A percentile compares a stretch with the other conserved stretches of the same genome.
Evolutionary conservation across 2,329 filamentous ascomycete genomes (phyloP).

Genomic region (Pestalotiopsis sp.): DNA sequence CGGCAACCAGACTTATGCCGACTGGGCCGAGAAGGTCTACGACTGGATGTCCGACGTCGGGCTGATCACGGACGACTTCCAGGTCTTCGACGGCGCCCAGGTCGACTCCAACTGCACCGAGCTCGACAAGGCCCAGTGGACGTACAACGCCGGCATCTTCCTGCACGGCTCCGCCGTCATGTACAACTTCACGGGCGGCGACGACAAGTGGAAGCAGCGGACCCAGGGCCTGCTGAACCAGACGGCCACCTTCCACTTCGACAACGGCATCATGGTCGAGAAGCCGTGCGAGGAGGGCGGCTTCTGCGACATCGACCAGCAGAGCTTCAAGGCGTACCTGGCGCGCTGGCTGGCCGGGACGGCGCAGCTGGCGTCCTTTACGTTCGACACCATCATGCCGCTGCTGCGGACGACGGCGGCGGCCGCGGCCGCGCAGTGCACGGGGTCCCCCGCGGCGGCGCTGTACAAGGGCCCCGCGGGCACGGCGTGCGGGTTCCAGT

Average conservation of each 20-base stretch:
- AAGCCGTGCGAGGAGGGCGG: constrained; percentile 62
- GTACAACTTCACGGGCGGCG: constrained; percentile 59
- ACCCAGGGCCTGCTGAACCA: constrained; percentile 57
- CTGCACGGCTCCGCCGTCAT: constrained; percentile 62
- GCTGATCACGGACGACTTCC: constrained; percentile 13
- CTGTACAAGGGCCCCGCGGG: constrained; percentile 53
- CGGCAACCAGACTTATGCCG: constrained; percentile 60
- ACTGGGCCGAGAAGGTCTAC: constrained; percentile 60
- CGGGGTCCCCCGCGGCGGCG: constrained; percentile 39
- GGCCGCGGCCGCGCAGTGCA: constrained; percentile 54
- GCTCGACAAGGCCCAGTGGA: constrained; percentile 63
- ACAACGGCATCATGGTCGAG: constrained; percentile 61
- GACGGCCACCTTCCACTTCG: constrained; percentile 55
- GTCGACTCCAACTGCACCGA: constrained; percentile 45
- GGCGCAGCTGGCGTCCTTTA: constrained; percentile 54
- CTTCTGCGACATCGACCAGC: constrained; percentile 70
- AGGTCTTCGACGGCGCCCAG: constrained; percentile 35
- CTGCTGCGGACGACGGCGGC: constrained; percentile 51
- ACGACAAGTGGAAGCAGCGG: constrained; percentile 55
- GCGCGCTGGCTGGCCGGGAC: constrained; percentile 64
- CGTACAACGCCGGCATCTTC: constrained; percentile 69
- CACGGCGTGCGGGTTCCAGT: constrained; percentile 68
- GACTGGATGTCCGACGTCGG: constrained; percentile 43
- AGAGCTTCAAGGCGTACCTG: constrained; percentile 75
- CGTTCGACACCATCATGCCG: constrained; percentile 47